phyloP scores from a whole-genome alignment of 257 asterid species.

The Verbascum thapsus region DNA sequence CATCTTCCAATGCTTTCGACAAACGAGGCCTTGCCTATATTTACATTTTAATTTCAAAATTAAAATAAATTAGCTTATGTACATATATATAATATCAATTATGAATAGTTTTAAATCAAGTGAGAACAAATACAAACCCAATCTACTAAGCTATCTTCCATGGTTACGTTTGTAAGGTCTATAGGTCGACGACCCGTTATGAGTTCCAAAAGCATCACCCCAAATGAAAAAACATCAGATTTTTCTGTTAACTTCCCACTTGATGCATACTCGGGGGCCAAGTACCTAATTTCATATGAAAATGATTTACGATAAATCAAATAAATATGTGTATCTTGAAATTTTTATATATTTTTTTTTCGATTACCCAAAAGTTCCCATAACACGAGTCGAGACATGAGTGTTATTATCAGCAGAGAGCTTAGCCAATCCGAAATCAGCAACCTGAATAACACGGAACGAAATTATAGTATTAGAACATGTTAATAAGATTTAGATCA shows the following conservation, averaged over 20 bases:
- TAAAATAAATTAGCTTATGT: background rate
- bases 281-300: constrained; percentile 44
- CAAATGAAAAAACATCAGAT: constrained; percentile 90
- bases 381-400: constrained; percentile 96
- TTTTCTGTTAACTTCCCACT: constrained; percentile 85
- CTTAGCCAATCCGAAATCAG: constrained; percentile 95
- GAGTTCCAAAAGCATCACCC: constrained; percentile 90
- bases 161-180: constrained; percentile 52
- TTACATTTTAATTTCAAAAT: background rate
- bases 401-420: constrained; percentile 80
- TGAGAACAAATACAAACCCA: constrained; percentile 57
- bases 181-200: constrained; percentile 83
- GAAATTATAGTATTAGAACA: background rate
- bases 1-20: constrained; percentile 62
- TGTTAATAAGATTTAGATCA: no score
- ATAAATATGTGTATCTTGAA: no score
- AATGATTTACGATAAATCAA: no score
- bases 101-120: background rate
- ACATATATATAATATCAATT: background rate
- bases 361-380: constrained; percentile 93
- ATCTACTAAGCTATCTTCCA: constrained; percentile 93
- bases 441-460: constrained; percentile 55
- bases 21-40: constrained; percentile 86
- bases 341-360: background rate
- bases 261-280: constrained; percentile 96